phyloP scores from a whole-genome alignment of 345 rosid species.

The Alliaria petiolata region DNA sequence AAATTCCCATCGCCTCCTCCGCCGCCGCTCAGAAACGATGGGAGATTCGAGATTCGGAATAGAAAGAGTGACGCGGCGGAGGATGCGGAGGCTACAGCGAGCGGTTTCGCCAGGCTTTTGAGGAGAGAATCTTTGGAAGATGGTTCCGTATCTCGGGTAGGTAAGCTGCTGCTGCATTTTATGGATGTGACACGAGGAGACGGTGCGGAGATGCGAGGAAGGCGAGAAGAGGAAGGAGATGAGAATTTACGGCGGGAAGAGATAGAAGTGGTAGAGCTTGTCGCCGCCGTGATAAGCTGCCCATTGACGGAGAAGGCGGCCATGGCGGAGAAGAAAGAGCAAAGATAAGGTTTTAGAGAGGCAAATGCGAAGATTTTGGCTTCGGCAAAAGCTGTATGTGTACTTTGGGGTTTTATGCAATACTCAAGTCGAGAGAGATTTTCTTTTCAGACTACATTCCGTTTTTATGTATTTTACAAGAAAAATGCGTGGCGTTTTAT shows the following conservation, averaged over 20 bases:
- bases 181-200: constrained; percentile 28
- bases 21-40: constrained; percentile 24
- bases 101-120: constrained; percentile 41
- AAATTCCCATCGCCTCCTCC: constrained; percentile 37
- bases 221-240: constrained; percentile 26
- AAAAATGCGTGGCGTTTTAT: neutral
- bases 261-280: constrained; percentile 15
- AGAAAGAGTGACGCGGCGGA: constrained; percentile 55
- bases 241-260: constrained; percentile 10
- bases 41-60: constrained; percentile 40
- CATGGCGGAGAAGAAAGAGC: constrained; percentile 33
- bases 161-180: constrained; percentile 35
- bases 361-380: constrained; percentile 7
- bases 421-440: neutral
- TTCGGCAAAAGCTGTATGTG: neutral
- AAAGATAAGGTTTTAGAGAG: constrained; percentile 32
- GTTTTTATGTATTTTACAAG: neutral
- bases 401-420: constrained; percentile 21
- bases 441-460: neutral
- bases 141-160: constrained; percentile 12
- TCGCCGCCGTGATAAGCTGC: constrained; percentile 32
- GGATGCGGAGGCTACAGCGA: constrained; percentile 39
- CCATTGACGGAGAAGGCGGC: constrained; percentile 45
- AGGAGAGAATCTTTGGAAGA: constrained; percentile 23
- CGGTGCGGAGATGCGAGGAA: constrained; percentile 21